These are phyloP conservation scores for Casaregolazyma lundiana DNA, from an alignment of 1,139 yeast species.

Conservation along the genomic window DNA sequence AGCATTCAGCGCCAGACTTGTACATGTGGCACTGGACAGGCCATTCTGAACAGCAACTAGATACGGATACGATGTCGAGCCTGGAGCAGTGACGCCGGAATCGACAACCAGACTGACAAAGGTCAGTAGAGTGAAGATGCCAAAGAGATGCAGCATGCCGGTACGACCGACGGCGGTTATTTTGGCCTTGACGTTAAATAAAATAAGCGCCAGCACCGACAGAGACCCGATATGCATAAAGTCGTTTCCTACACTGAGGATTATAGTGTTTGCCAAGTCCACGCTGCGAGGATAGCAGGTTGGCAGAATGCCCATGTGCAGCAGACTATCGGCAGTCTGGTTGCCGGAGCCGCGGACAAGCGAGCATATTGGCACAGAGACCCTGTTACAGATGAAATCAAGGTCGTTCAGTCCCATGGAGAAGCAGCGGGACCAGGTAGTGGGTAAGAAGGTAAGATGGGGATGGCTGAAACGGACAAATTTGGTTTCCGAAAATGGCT, in stretches of 20 bases:
- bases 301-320: slow-evolving; percentile 60
- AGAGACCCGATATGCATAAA: slow-evolving; percentile 77
- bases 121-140: slow-evolving; percentile 52
- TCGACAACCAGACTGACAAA: slow-evolving; percentile 73
- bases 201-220: slow-evolving; percentile 57
- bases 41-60: slow-evolving; percentile 82
- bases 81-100: slow-evolving; percentile 89
- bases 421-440: not conserved
- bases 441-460: not conserved
- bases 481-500: too few species aligned
- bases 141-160: slow-evolving; percentile 75
- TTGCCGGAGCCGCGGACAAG: slow-evolving; percentile 41
- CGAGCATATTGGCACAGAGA: slow-evolving; percentile 76
- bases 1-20: slow-evolving; percentile 68
- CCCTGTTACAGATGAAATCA: slow-evolving; percentile 56
- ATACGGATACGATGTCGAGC: slow-evolving; percentile 67
- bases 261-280: slow-evolving; percentile 83
- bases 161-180: slow-evolving; percentile 91
- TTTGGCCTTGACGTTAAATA: slow-evolving; percentile 75
- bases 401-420: slow-evolving; percentile 64
- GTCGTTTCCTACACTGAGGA: slow-evolving; percentile 87
- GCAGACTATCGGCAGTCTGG: slow-evolving; percentile 28
- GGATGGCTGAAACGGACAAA: not conserved
- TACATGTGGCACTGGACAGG: slow-evolving; percentile 62
- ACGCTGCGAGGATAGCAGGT: slow-evolving; percentile 81